Base-by-base conservation (phyloP, 2,329 filamentous ascomycete genomes). In the Paracamarosporium sp. region DNA sequence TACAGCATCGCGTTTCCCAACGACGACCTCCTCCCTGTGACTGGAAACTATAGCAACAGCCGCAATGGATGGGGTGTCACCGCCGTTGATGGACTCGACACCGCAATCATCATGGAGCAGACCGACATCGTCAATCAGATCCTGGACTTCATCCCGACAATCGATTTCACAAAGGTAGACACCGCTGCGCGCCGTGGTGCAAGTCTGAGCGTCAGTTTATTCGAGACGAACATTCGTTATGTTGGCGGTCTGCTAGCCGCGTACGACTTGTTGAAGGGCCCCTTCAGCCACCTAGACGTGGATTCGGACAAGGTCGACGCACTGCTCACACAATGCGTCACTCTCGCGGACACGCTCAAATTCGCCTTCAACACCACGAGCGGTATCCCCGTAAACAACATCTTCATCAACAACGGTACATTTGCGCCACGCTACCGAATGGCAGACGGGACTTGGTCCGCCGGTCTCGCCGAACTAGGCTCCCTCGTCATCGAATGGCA, bases 401-500 rank as follows among this genome's bases (percentile, higher is more conserved):
- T 95, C 44, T 80, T 82, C 66, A 85, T 92, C 65, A 79, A 80
- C 46, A 83, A 85, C 0, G 74, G 79, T 30, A 79, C 81, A 3
- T 78, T 72, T 40, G 66, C 66, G 24, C 82, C 83, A 43, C 78
- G 82, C 1, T 77, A 73, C 0, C 44, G 55, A n/a, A 67, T 67
- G 33, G 63, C 62, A 20, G 50, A 67, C 31, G 68, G 63, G 3
- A 64, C 57, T 4, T 61, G 64, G 13, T 85, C 81, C 8, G 93
- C 91, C 71, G 88, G 88, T 9, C 78, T 94, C 31, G 91, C 91
- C 28, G 90, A 88, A 6, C 85, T 87, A 20, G 91, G 91, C 17
- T 91, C 90, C 1, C 78, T 95, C 30, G 86, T 92, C 0, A 81
- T 95, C 0, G 91, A 95, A 76, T 94, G 90, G 90, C 91, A 89